These are phyloP conservation scores for Cyclotella sp. DNA, from an alignment of 108 stramenopile genomes.

Conservation along the genomic window DNA sequence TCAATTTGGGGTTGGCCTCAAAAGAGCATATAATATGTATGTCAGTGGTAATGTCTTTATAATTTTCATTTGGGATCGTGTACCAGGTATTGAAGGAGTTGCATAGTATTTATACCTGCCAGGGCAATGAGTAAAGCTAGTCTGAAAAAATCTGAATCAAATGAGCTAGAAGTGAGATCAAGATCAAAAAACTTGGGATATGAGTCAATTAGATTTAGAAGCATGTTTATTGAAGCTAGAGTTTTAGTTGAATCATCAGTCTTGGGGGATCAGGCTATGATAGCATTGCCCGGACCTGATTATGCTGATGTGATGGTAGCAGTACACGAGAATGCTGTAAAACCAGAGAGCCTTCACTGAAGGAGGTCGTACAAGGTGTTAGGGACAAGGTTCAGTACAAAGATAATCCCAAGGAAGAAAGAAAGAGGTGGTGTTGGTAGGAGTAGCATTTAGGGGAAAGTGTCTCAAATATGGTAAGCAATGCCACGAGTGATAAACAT, in stretches of 20 bases:
- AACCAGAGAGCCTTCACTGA: neutral
- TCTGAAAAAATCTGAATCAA: no score
- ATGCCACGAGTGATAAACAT: neutral
- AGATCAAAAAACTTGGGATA: neutral
- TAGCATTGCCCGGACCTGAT: neutral
- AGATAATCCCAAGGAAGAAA: neutral
- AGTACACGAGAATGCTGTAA: neutral
- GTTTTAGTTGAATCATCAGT: neutral
- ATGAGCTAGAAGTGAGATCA: no score
- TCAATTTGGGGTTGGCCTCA: neutral
- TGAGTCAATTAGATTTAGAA: neutral
- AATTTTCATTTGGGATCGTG: neutral
- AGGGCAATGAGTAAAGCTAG: neutral
- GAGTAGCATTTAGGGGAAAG: neutral
- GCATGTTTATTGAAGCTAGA: neutral
- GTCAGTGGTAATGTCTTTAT: neutral
- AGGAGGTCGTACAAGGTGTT: neutral
- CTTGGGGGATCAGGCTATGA: neutral
- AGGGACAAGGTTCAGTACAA: neutral
- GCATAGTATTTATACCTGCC: neutral
- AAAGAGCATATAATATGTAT: neutral
- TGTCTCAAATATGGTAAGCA: neutral
- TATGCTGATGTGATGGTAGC: neutral
- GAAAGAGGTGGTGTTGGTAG: neutral
- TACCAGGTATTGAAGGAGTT: neutral